Evolutionary conservation across 2,329 filamentous ascomycete genomes (phyloP).

Genomic region (Xylariaceae sp.): DNA sequence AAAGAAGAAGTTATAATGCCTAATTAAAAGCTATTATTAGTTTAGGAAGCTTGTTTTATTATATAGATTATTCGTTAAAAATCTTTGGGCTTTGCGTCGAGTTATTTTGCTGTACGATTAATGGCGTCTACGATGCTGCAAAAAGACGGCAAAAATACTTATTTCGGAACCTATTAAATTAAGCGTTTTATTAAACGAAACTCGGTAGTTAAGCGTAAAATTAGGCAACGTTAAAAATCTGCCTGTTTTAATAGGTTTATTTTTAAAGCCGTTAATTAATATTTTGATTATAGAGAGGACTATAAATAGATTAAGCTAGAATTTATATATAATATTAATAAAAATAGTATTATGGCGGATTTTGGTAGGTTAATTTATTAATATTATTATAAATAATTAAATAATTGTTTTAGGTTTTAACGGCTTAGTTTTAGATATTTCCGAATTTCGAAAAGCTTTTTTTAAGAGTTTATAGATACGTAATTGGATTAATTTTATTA

Average conservation of each 20-base stretch:
- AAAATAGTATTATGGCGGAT: background rate
- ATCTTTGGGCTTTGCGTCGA: background rate
- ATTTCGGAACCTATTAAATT: background rate
- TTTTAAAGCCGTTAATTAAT: background rate
- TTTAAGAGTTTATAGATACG: background rate
- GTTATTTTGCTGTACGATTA: background rate
- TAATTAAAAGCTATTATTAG: background rate
- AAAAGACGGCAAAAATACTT: background rate
- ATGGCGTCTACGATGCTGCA: background rate
- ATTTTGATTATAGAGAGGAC: background rate
- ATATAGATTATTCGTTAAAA: background rate
- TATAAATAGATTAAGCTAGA: background rate
- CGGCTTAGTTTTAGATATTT: background rate
- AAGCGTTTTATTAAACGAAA: background rate
- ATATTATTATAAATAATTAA: background rate
- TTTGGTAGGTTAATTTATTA: background rate
- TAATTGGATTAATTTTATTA: background rate
- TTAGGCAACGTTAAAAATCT: background rate
- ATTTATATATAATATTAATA: background rate
- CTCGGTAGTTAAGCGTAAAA: background rate
- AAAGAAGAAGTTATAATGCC: background rate
- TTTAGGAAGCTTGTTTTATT: background rate
- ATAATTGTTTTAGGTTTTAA: background rate
- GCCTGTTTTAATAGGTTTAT: background rate
- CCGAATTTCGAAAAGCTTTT: background rate